Evolutionary conservation across 148 eudicot genomes (phyloP), one percentile per base, ranked within the genome.

Genomic region (Selenicereus undatus): DNA sequence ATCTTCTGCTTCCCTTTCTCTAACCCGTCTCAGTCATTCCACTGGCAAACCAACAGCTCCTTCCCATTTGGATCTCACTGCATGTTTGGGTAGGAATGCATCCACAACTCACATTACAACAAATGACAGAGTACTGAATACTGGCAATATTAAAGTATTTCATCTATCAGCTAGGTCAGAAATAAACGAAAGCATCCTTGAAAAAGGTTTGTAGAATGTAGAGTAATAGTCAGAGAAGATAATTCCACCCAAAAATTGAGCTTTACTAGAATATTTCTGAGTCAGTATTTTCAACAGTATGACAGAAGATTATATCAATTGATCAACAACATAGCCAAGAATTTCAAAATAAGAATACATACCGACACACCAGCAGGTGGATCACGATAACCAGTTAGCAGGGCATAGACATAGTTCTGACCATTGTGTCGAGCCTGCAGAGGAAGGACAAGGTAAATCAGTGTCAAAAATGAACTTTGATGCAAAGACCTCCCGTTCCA

Each of bases 331-430:
- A 11, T 11, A 12, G 52, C 13, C 52, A 48, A 48, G 8, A 48
- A 48, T 48, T 3, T 56, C 58, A 70, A 75, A 35, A 22, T n/a
- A 24, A 30, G 14, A 80, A 24, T 72, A 22, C 35, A 64, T 85
- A 92, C 98, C 83, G 80, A 72, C 82, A 94, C 90, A 74, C 97
- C 97, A 84, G 98, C 98, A 83, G 98, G 98, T 76, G 98, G 98
- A 70, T 92, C 98, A 83, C 88, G 94, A 81, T 94, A 92, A 42
- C 98, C 97, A 71, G 97, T 94, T 77, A 92, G 82, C 78, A 94
- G 89, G 65, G 98, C 87, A 77, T 91, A 92, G 1, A 91, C 94
- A 83, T 92, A 94, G 84, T 92, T 92, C 85, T 91, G 94, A 83
- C 97, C 98, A 84, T 92, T 92, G 82, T 94, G 98, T 36, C 97